Evolutionary conservation across 345 rosid species (phyloP).

Genomic region (Ceriops decandra): DNA sequence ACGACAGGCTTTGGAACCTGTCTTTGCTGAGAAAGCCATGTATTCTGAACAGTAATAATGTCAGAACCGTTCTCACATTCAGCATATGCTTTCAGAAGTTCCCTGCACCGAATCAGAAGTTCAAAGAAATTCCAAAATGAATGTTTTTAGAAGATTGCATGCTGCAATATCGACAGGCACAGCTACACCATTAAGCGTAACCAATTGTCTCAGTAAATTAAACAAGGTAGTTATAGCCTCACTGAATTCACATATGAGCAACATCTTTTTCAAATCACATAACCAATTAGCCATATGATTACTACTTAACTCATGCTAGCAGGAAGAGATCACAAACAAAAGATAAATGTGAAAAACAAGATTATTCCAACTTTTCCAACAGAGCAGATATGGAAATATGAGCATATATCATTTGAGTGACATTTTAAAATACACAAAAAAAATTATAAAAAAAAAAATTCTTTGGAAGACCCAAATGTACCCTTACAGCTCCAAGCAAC

Average conservation of each 20-base stretch:
- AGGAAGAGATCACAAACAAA: not conserved
- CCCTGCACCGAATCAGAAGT: conserved; percentile 45
- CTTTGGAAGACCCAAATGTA: not conserved
- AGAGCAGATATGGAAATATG: not conserved
- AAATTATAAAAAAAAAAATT: not conserved
- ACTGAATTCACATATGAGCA: not conserved
- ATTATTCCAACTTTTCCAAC: not conserved
- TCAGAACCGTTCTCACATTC: conserved; percentile 71
- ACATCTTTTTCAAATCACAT: too few species aligned
- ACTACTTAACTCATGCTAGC: not conserved
- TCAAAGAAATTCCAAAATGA: not conserved
- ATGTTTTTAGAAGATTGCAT: not conserved
- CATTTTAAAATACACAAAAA: not conserved
- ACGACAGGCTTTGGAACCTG: conserved; percentile 48
- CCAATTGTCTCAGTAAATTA: not conserved
- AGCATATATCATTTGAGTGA: too few species aligned
- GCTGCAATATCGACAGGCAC: not conserved
- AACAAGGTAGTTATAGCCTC: not conserved
- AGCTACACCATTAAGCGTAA: not conserved
- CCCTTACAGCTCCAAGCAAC: not conserved
- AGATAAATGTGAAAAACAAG: not conserved
- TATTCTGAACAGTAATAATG: conserved; percentile 72
- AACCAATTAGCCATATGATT: not conserved
- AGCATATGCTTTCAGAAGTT: conserved; percentile 77
- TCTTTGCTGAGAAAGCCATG: conserved; percentile 80